Evolutionary conservation across 208 protist species (phyloP).

Genomic region (Wallacemonas sp.): DNA sequence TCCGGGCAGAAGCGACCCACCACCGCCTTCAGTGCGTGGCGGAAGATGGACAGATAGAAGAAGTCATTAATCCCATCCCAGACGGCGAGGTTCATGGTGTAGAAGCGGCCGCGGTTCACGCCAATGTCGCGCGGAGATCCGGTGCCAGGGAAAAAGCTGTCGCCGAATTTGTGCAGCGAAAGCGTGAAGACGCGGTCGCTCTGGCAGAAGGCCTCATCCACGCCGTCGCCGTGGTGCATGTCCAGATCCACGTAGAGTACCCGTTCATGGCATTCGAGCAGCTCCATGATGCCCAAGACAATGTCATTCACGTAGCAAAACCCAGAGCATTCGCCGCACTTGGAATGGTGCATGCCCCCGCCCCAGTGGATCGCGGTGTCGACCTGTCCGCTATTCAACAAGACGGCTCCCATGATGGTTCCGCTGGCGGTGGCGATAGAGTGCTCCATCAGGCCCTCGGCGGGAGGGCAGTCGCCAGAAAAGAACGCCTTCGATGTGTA

Average conservation of each 20-base stretch:
- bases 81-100: slow-evolving; percentile 87
- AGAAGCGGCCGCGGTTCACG: slow-evolving; percentile 74
- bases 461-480: slow-evolving; percentile 88
- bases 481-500: slow-evolving; percentile 81
- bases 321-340: slow-evolving; percentile 96
- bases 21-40: slow-evolving; percentile 66
- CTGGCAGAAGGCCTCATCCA: slow-evolving; percentile 99
- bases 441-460: slow-evolving; percentile 87
- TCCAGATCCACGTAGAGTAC: slow-evolving; percentile 99
- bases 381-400: slow-evolving; percentile 78
- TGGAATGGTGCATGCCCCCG: slow-evolving; percentile 99
- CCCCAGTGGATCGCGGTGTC: slow-evolving; percentile 98
- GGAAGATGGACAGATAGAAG: slow-evolving; percentile 83
- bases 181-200: slow-evolving; percentile 99
- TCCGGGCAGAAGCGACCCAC: slow-evolving; percentile 77
- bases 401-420: slow-evolving; percentile 81
- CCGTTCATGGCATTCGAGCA: slow-evolving; percentile 96
- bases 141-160: slow-evolving; percentile 98
- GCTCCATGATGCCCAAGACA: slow-evolving; percentile 99
- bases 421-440: slow-evolving; percentile 83
- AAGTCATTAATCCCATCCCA: slow-evolving; percentile 93
- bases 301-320: slow-evolving; percentile 99
- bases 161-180: slow-evolving; percentile 99
- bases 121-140: slow-evolving; percentile 90
- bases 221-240: slow-evolving; percentile 99